phyloP scores from a whole-genome alignment of 331 rosid genomes.

The Stylosanthes scabra region DNA sequence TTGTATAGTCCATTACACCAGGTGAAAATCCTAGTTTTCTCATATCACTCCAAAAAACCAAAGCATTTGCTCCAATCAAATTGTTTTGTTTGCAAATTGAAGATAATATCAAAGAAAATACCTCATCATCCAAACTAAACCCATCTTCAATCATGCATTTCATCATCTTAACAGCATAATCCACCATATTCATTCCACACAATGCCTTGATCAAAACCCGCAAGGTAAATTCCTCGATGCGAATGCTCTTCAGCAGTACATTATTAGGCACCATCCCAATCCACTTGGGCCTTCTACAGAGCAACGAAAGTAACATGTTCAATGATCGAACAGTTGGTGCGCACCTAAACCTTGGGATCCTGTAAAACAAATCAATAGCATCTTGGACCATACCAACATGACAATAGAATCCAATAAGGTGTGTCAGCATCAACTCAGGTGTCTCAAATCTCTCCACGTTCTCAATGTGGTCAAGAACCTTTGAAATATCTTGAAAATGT shows the following conservation, averaged over 20 bases:
- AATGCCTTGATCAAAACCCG: constrained; percentile 59
- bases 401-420: constrained; percentile 57
- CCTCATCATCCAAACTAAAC: constrained; percentile 54
- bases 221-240: constrained; percentile 73
- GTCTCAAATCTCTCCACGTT: constrained; percentile 57
- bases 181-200: constrained; percentile 63
- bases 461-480: constrained; percentile 62
- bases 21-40: too few species aligned
- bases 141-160: constrained; percentile 64
- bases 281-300: constrained; percentile 56
- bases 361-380: constrained; percentile 62
- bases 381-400: constrained; percentile 49
- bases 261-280: constrained; percentile 67
- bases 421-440: constrained; percentile 57
- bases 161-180: constrained; percentile 64
- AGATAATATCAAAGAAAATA: constrained; percentile 66
- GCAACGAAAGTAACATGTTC: constrained; percentile 64
- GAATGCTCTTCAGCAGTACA: constrained; percentile 61
- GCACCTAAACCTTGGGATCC: constrained; percentile 79
- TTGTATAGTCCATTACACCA: too few species aligned
- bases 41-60: too few species aligned
- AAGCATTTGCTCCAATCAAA: constrained; percentile 45
- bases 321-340: constrained; percentile 67
- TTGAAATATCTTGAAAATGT: constrained; percentile 55
- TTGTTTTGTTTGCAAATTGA: constrained; percentile 54